phyloP scores from a whole-genome alignment of 495 filamentous ascomycete species.

The Penicillium dipodomyicola region DNA sequence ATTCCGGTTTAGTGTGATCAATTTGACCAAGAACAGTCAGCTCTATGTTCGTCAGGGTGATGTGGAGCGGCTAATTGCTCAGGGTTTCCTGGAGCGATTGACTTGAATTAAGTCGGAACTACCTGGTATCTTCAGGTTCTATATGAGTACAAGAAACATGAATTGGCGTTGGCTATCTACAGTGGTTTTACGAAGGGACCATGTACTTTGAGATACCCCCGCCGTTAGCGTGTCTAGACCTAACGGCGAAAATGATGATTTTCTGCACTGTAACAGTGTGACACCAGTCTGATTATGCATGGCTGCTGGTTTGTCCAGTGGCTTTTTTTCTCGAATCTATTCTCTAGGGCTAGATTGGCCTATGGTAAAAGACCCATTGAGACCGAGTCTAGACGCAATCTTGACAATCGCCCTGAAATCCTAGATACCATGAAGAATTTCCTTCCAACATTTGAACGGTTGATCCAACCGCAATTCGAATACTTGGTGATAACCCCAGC shows the following conservation, averaged over 20 bases:
- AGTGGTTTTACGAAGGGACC: constrained; percentile 3
- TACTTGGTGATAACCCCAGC: no score
- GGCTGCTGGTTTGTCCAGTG: not conserved
- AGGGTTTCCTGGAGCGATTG: constrained; percentile 94
- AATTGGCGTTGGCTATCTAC: constrained; percentile 17
- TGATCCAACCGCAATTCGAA: no score
- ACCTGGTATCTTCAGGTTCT: no score
- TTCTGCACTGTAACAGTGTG: constrained; percentile 8
- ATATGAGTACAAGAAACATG: constrained; percentile 4
- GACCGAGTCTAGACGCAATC: not conserved
- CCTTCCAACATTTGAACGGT: no score
- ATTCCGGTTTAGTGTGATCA: constrained; percentile 68
- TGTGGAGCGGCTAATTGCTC: constrained; percentile 90
- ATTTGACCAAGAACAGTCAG: constrained; percentile 95
- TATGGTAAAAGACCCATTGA: not conserved
- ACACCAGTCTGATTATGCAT: not conserved
- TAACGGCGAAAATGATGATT: constrained; percentile 10
- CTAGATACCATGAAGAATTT: no score
- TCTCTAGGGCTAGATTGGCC: not conserved
- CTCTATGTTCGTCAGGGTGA: constrained; percentile 96
- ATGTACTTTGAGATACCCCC: constrained; percentile 16
- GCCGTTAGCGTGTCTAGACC: constrained; percentile 4
- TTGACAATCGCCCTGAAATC: not conserved
- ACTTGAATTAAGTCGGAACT: constrained; percentile 52
- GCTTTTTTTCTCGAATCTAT: not conserved